Conservation (phyloP, 768 basidiomycete species). For the Amanita pseudoporphyria region DNA sequence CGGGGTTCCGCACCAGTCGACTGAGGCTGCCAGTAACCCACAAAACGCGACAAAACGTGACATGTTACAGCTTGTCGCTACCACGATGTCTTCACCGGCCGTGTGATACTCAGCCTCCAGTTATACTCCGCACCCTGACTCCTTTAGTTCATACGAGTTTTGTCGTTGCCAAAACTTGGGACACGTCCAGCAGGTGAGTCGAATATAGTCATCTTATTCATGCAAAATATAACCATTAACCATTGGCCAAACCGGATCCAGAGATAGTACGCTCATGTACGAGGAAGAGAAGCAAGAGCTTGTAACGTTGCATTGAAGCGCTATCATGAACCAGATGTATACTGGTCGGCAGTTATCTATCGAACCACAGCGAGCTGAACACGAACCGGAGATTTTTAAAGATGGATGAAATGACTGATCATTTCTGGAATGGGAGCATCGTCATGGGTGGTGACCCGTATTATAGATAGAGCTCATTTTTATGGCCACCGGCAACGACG, state of each 20-base stretch:
- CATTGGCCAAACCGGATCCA: conserved; percentile 51
- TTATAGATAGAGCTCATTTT: no score
- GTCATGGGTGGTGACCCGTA: no score
- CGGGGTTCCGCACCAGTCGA: no score
- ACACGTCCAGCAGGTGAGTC: conserved; percentile 67
- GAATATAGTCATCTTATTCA: conserved; percentile 3
- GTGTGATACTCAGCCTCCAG: conserved; percentile 67
- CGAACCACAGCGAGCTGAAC: conserved; percentile 38
- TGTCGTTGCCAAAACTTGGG: conserved; percentile 63
- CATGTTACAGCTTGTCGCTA: not conserved
- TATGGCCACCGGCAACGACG: no score
- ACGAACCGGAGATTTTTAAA: conserved; percentile 16
- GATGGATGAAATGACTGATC: conserved; percentile 18
- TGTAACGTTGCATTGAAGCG: conserved; percentile 66
- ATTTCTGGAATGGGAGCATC: not conserved
- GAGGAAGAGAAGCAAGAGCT: conserved; percentile 65
- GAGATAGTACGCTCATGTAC: conserved; percentile 54
- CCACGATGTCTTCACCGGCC: conserved; percentile 8
- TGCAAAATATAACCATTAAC: not conserved
- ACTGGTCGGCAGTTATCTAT: conserved; percentile 83
- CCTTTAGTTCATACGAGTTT: conserved; percentile 97
- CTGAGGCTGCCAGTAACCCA: no score
- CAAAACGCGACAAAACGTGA: not conserved
- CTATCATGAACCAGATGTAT: conserved; percentile 83
- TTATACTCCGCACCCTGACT: conserved; percentile 61